Evolutionary conservation across 208 protist species (phyloP), one percentile per base, ranked within the genome.

Genomic region (Herpetomonas samuelpessoai): DNA sequence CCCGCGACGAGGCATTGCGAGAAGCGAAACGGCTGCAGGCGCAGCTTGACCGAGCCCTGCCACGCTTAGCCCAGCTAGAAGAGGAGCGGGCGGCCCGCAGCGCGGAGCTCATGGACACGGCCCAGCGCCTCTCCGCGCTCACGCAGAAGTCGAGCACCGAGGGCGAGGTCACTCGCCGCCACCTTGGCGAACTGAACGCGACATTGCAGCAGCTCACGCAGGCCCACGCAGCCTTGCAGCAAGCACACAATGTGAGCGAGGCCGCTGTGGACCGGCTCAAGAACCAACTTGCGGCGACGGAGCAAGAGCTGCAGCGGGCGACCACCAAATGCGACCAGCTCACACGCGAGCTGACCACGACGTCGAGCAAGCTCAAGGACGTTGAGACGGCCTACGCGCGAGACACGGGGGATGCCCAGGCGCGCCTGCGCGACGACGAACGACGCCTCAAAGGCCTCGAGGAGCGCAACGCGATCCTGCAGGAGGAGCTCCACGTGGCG

Each of bases 81-180:
- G 54, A 74, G 19, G 83, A 83, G 21, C 66, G 68, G 19, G 74
- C 72, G n/a, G 29, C 57, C 48, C 77, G 67, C 49, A 77, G 70
- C 3, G 77, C 80, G 12, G 71, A 85, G 56, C 70, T 87, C 25
- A 66, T 83, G 55, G 84, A 88, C 35, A 74, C 80, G 22, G 74
- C 71, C 18, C 80, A 83, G 69, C 74, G 84, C 60, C 63, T 87
- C 29, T 74, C 69, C 35, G 71, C 68, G 10, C 61, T 87, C 7
- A 56, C 71, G 47, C 78, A 76, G 52, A 61, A 72, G 50, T 71
- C 69, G 3, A 61, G 38, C 18, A 68, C 69, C 22, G 71, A 76
- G 1, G 76, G 77, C 24, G 68, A 74, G 54, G 79, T 83, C 6
- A 64, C 69, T 24, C 65, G 63, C 28, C 71, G 75, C 29, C 81